A percentile compares a stretch with the other conserved stretches of the same genome.
phyloP scores from a whole-genome alignment of 2,329 filamentous ascomycete genomes.

The Penicillium hesseltinei region DNA sequence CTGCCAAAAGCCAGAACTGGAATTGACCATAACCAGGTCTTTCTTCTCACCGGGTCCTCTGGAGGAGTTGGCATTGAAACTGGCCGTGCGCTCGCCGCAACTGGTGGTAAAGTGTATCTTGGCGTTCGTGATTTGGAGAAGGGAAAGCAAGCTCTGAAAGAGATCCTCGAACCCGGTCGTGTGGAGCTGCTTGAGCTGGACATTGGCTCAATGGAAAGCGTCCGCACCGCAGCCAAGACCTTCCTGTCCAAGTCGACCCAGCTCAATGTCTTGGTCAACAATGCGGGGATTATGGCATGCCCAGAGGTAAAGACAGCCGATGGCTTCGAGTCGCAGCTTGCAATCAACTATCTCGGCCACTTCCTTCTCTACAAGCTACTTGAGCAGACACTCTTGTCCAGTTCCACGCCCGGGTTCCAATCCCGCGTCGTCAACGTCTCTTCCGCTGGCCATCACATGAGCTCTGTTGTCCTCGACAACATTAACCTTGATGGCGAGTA shows the following conservation, averaged over 20 bases:
- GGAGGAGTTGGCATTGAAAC: background rate
- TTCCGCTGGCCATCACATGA: background rate
- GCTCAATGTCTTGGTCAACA: background rate
- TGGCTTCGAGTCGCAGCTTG: background rate
- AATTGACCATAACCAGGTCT: background rate
- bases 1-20: background rate
- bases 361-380: background rate
- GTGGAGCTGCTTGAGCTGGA: background rate
- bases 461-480: background rate
- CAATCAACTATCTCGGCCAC: background rate
- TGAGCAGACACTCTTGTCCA: background rate
- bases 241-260: background rate
- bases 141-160: background rate
- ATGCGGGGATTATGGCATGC: background rate
- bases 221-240: background rate
- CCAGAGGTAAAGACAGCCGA: background rate
- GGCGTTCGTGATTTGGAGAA: background rate
- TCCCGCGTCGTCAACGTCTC: background rate
- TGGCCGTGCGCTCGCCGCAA: background rate
- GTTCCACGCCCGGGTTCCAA: background rate
- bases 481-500: background rate
- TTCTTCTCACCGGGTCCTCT: background rate
- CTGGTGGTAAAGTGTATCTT: background rate
- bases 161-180: background rate
- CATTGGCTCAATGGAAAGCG: background rate